Percentiles rank a stretch among this genome's conserved stretches.
These are phyloP conservation scores for Pseudognaphalium luteoalbum DNA, from an alignment of 129 eudicot genomes.

Conservation along the genomic window DNA sequence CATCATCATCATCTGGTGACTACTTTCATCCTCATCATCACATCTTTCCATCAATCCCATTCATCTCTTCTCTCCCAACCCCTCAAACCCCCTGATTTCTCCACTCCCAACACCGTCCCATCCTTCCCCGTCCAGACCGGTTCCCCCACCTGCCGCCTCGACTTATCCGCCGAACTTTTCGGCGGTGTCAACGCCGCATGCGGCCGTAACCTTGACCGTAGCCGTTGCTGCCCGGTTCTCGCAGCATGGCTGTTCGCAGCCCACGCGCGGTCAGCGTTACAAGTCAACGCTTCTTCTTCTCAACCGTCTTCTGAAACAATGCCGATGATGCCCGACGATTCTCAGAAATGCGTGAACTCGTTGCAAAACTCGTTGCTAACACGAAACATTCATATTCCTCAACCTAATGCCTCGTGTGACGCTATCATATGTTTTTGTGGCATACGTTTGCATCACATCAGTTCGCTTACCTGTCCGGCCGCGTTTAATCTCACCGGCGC, in stretches of 20 bases:
- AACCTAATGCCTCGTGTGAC: slow-evolving; percentile 83
- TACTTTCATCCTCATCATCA: slow-evolving; percentile 4
- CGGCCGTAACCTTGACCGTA: slow-evolving; percentile 72
- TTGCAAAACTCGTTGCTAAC: slow-evolving; percentile 62
- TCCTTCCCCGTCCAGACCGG: slow-evolving; percentile 75
- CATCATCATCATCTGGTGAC: slow-evolving; percentile 10
- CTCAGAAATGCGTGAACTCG: slow-evolving; percentile 86
- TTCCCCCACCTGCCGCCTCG: slow-evolving; percentile 67
- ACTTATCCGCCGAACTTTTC: slow-evolving; percentile 80
- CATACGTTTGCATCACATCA: slow-evolving; percentile 77
- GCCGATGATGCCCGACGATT: slow-evolving; percentile 99
- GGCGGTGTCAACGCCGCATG: slow-evolving; percentile 92
- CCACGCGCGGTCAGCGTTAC: slow-evolving; percentile 79
- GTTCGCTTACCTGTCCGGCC: slow-evolving; percentile 66
- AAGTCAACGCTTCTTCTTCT: slow-evolving; percentile 29
- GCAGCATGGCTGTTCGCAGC: slow-evolving; percentile 98
- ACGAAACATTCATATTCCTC: slow-evolving; percentile 65
- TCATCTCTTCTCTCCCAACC: slow-evolving; percentile 66
- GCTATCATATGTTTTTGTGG: slow-evolving; percentile 90
- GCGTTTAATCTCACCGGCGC: slow-evolving; percentile 65
- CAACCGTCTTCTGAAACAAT: slow-evolving; percentile 46
- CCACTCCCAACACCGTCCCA: slow-evolving; percentile 77
- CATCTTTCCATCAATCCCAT: slow-evolving; percentile 9
- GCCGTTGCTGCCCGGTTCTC: slow-evolving; percentile 92
- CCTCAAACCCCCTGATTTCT: slow-evolving; percentile 50